These are phyloP conservation scores for Geotrichum candidum DNA, from an alignment of 1,139 yeast species.

Conservation along the genomic window DNA sequence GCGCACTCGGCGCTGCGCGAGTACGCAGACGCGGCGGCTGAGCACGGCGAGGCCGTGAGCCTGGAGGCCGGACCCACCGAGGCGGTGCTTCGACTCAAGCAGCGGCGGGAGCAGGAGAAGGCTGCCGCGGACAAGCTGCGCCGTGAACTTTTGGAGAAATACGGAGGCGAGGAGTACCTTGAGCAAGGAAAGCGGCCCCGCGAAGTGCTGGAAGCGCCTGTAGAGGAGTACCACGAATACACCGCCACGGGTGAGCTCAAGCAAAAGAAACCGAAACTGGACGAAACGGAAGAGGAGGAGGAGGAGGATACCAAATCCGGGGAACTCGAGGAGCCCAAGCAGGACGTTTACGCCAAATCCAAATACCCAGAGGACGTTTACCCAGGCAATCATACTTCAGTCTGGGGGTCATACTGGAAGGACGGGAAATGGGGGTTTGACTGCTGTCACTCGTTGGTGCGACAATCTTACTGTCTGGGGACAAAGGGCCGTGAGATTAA, in stretches of 20 bases:
- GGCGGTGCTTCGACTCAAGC: conserved; percentile 38
- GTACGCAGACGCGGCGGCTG: conserved; percentile 48
- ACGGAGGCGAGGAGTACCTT: conserved; percentile 35
- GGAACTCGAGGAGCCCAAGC: not conserved
- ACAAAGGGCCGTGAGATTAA: conserved; percentile 13
- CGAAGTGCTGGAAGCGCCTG: conserved; percentile 25
- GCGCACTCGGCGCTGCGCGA: conserved; percentile 41
- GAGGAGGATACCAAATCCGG: conserved; percentile 10
- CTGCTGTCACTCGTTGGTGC: conserved; percentile 42
- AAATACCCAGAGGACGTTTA: conserved; percentile 39
- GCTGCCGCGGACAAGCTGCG: conserved; percentile 23
- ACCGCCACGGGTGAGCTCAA: conserved; percentile 25
- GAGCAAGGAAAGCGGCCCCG: conserved; percentile 23
- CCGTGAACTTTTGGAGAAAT: conserved; percentile 36
- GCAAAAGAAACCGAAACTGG: conserved; percentile 7
- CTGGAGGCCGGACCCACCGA: conserved; percentile 59
- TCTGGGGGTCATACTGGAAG: conserved; percentile 48
- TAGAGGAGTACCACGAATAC: conserved; percentile 25
- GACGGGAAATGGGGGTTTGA: conserved; percentile 46
- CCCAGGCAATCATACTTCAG: conserved; percentile 39
- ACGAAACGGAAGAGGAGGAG: conserved; percentile 12
- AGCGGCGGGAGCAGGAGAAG: conserved; percentile 40
- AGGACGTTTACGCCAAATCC: conserved; percentile 22
- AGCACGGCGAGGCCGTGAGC: conserved; percentile 41
- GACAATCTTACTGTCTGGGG: conserved; percentile 35